Percentiles rank a stretch among this genome's conserved stretches.
phyloP scores from a whole-genome alignment of 2,329 filamentous ascomycete species.

The Xylaria sp. region DNA sequence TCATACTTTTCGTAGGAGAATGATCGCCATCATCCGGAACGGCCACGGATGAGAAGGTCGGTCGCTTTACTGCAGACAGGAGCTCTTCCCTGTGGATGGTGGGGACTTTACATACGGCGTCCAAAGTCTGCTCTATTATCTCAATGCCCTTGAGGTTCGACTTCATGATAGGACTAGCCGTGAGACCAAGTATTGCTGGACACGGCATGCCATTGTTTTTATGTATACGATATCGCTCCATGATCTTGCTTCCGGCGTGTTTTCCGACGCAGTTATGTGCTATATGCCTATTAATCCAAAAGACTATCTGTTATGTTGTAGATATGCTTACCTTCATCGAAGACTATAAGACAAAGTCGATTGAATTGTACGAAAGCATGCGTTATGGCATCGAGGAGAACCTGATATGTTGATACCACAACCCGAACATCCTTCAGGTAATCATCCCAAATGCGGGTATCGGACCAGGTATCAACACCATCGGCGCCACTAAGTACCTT shows the following conservation, averaged over 20 bases:
- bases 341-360: constrained; percentile 74
- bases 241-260: constrained; percentile 74
- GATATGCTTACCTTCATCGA: constrained; percentile 77
- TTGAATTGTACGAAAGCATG: constrained; percentile 78
- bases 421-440: constrained; percentile 72
- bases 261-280: constrained; percentile 78
- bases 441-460: constrained; percentile 72
- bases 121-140: constrained; percentile 73
- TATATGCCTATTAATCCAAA: constrained; percentile 48
- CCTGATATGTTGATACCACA: constrained; percentile 81
- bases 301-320: constrained; percentile 5
- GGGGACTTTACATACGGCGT: constrained; percentile 76
- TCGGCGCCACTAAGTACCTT: constrained; percentile 74
- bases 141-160: constrained; percentile 65
- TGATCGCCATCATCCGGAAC: constrained; percentile 9
- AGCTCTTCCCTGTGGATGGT: constrained; percentile 75
- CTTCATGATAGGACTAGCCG: constrained; percentile 79
- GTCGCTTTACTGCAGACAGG: constrained; percentile 73
- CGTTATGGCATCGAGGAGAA: constrained; percentile 76
- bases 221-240: constrained; percentile 73
- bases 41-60: constrained; percentile 57
- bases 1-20: constrained; percentile 52
- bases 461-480: constrained; percentile 77
- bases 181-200: constrained; percentile 80
- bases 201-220: constrained; percentile 52